phyloP scores from a whole-genome alignment of 2,329 filamentous ascomycete species.

The Blastomyces percursus region DNA sequence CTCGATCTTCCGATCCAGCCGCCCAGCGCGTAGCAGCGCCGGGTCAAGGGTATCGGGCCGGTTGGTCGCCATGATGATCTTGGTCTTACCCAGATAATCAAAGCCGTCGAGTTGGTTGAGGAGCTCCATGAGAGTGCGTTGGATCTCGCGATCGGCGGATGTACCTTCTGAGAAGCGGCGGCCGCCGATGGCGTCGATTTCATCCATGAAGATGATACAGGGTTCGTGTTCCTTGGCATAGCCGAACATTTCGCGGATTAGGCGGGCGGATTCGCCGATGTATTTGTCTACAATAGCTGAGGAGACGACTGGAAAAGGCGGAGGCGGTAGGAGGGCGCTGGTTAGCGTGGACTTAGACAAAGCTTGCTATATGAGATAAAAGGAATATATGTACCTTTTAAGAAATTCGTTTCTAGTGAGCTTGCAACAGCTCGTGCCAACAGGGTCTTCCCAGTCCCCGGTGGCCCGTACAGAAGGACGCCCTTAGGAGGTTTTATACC shows the following conservation, averaged over 20 bases:
- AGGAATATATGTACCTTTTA: constrained; percentile 59
- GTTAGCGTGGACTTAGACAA: not conserved
- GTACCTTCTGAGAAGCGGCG: constrained; percentile 95
- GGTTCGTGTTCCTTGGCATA: constrained; percentile 99
- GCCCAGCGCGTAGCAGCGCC: constrained; percentile 76
- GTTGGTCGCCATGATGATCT: constrained; percentile 99
- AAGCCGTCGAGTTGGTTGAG: constrained; percentile 98
- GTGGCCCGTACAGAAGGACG: constrained; percentile 88
- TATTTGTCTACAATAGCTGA: constrained; percentile 99
- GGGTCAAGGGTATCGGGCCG: constrained; percentile 91
- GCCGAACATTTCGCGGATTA: constrained; percentile 99
- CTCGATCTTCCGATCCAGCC: constrained; percentile 95
- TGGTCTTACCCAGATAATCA: constrained; percentile 98
- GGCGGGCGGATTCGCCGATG: constrained; percentile 91
- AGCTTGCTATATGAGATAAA: not conserved
- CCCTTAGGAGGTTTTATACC: constrained; percentile 99
- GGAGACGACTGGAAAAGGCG: constrained; percentile 61
- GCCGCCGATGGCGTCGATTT: constrained; percentile 97
- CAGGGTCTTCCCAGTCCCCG: constrained; percentile 92
- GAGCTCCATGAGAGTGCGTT: constrained; percentile 95
- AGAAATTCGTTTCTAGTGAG: constrained; percentile 93
- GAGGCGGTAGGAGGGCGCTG: constrained; percentile 4
- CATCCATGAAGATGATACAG: constrained; percentile 99
- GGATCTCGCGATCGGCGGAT: constrained; percentile 94
- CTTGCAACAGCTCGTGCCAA: constrained; percentile 90